phyloP scores from a whole-genome alignment of 1,139 yeast genomes.

The Debaryomyces nepalensis region DNA sequence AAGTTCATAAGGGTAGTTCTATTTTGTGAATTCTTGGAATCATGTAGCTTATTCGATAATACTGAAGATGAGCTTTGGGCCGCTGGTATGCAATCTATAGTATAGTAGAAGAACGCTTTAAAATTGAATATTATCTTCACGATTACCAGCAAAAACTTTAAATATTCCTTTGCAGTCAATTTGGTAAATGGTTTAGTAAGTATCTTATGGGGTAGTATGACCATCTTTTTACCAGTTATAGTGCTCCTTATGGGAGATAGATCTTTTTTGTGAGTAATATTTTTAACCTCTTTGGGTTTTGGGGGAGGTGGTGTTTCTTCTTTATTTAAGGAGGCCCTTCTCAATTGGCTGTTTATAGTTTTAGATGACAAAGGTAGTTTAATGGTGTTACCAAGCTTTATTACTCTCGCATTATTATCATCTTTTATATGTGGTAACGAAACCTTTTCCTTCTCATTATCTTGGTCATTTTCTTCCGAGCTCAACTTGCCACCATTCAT shows the following conservation, averaged over 20 bases:
- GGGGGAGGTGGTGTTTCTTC: constrained; percentile 2
- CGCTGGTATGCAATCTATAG: constrained; percentile 5
- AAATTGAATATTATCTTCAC: constrained; percentile 47
- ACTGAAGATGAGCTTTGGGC: constrained; percentile 10
- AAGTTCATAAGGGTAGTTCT: constrained; percentile 27
- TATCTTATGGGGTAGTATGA: constrained; percentile 50
- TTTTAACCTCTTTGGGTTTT: not conserved
- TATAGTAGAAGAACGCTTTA: constrained; percentile 29
- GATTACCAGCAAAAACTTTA: constrained; percentile 40
- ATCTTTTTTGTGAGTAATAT: constrained; percentile 9
- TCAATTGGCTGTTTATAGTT: constrained; percentile 43
- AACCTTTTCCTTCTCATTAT: constrained; percentile 10
- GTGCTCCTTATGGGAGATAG: constrained; percentile 14
- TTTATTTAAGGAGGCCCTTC: constrained; percentile 25
- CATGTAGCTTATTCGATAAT: constrained; percentile 19
- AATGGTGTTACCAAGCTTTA: constrained; percentile 42
- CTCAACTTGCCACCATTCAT: constrained; percentile 23
- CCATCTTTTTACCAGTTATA: constrained; percentile 28
- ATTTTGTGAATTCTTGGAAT: constrained; percentile 15
- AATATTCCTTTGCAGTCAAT: constrained; percentile 43
- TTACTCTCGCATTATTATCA: constrained; percentile 33
- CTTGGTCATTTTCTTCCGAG: constrained; percentile 18
- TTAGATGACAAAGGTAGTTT: constrained; percentile 48
- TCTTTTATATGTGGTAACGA: constrained; percentile 14
- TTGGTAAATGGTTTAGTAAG: constrained; percentile 48